Base-by-base conservation (phyloP, 257 asterid genomes). In the Osmanthus fragrans region DNA sequence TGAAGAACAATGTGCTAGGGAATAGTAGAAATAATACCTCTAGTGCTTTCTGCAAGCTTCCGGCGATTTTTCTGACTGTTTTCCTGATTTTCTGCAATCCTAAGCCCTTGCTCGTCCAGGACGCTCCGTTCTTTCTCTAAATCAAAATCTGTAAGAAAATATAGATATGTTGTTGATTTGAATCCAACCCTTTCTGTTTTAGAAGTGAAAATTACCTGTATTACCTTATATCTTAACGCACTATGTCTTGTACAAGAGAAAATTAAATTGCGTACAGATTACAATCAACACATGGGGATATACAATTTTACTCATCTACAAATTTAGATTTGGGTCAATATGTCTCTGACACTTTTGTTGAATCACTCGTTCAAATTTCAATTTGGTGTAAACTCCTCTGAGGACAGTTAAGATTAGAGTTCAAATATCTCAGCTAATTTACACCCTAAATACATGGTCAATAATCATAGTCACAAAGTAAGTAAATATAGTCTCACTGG, bases 11-110 rank as follows among this genome's bases (percentile, higher is more conserved):
- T 70, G 16, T 56, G n/a, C 74, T 73, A 49, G 71, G 79, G 75
- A 78, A 54, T 72, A 33, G 70, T 25, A 42, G 39, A 76, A 30
- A 68, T 33, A 76, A 67, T 86, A 93, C 99, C 98, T 93, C 99
- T 90, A 77, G 99, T 96, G 90, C 94, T 96, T 87, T 96, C 99
- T 70, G 99, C 98, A 82, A 96, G 99, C 90, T 90, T 96, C 81
- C 99, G 87, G 5, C 99, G 97, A 82, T 90, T 96, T 85, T 92
- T 96, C 86, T 93, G 99, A 85, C 99, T 95, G 89, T 90, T 96
- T 73, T 96, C 99, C 86, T 96, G 99, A 85, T 96, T 96, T 88
- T 96, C 99, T 65, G 98, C 99, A 71, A 96, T 96, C 85, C 90
- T 85, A 68, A 96, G 90, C 77, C 99, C 99, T 83, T 96, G 99